phyloP scores from a whole-genome alignment of 2,329 filamentous ascomycete genomes.

The Ceratocystis harringtonii region DNA sequence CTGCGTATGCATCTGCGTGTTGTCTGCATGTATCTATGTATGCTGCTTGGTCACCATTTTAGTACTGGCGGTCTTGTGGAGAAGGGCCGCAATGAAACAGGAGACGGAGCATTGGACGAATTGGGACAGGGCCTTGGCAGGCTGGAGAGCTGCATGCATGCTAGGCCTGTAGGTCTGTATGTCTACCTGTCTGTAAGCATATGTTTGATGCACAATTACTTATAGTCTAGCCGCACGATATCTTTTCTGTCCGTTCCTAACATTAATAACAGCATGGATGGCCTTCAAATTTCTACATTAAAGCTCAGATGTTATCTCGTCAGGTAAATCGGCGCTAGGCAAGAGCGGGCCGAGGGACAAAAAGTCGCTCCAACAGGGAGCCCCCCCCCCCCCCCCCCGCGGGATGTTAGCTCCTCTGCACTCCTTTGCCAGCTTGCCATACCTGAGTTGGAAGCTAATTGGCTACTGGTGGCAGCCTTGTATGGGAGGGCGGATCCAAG shows the following conservation, averaged over 20 bases:
- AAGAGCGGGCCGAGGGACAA: not conserved
- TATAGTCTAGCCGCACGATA: too few species aligned
- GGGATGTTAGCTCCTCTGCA: not conserved
- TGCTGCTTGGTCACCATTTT: not conserved
- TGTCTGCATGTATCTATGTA: not conserved
- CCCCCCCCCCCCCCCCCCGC: not conserved
- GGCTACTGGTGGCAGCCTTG: not conserved
- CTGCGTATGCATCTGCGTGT: not conserved
- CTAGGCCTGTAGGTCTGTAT: not conserved
- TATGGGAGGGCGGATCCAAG: not conserved
- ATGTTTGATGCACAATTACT: not conserved
- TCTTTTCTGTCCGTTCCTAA: too few species aligned
- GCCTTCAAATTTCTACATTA: not conserved
- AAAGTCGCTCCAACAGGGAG: not conserved
- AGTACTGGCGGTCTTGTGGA: not conserved
- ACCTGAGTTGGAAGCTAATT: not conserved
- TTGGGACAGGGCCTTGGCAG: not conserved
- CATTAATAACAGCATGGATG: too few species aligned
- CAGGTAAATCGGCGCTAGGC: not conserved
- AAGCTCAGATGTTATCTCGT: not conserved
- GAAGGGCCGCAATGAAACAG: not conserved
- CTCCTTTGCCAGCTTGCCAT: not conserved
- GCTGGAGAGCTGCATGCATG: not conserved
- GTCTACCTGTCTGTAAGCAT: not conserved
- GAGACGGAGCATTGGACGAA: slow-evolving; percentile 2